phyloP scores from a whole-genome alignment of 129 eudicot species.

The Logfia minima region DNA sequence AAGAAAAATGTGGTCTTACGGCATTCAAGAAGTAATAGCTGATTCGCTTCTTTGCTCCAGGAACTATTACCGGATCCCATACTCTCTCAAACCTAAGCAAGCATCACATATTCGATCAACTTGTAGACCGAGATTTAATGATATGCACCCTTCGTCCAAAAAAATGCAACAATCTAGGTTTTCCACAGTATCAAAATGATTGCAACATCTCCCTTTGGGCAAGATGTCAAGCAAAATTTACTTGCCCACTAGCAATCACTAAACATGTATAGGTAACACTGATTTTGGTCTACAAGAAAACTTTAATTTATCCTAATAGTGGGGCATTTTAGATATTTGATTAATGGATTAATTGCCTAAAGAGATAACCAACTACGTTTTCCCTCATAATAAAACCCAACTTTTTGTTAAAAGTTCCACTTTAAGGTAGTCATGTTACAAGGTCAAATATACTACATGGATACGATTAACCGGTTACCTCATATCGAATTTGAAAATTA shows the following conservation, averaged over 20 bases:
- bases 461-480: not conserved
- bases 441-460: not conserved
- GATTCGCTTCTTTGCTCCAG: constrained; percentile 71
- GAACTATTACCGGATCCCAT: constrained; percentile 91
- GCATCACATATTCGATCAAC: constrained; percentile 2
- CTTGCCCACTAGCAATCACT: too few relatives aligned
- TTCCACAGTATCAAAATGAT: not conserved
- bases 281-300: too few relatives aligned
- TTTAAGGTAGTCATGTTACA: too few relatives aligned
- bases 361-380: too few relatives aligned
- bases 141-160: not conserved
- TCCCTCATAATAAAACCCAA: too few relatives aligned
- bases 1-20: constrained; percentile 43
- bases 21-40: constrained; percentile 83
- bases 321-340: too few relatives aligned
- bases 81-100: constrained; percentile 78
- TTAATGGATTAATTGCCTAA: too few relatives aligned
- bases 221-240: too few relatives aligned
- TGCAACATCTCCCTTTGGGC: not conserved
- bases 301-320: too few relatives aligned
- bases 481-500: not conserved
- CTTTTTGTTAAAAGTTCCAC: too few relatives aligned
- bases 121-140: not conserved
- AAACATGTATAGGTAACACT: too few relatives aligned
- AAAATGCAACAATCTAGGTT: not conserved